Conservation (phyloP, 2,329 filamentous ascomycete species). For the Botrytis paeoniae region DNA sequence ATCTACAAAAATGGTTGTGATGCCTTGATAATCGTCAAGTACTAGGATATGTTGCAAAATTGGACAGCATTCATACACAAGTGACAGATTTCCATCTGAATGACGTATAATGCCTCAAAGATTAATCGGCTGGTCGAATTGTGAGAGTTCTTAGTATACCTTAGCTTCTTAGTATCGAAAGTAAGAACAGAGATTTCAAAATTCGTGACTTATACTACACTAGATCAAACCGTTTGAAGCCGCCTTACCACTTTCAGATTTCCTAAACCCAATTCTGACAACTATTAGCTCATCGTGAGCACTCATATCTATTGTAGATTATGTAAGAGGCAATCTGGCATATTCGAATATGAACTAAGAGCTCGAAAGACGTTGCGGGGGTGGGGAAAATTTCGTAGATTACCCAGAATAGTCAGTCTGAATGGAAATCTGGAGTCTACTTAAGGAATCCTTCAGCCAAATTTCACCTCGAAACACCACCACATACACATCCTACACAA, state of each 20-base stretch:
- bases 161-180: not conserved
- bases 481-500: not conserved
- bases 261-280: not conserved
- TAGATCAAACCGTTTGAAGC: not conserved
- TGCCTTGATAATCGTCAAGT: not conserved
- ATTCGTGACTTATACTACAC: not conserved
- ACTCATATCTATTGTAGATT: not conserved
- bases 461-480: not conserved
- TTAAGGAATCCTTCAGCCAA: not conserved
- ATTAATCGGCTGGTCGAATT: not conserved
- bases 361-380: not conserved
- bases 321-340: not conserved
- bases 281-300: not conserved
- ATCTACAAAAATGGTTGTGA: too few relatives aligned
- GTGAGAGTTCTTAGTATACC: fast-evolving
- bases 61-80: too few relatives aligned
- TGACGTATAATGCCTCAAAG: not conserved
- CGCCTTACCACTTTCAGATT: not conserved
- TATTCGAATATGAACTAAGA: not conserved
- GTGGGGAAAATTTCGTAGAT: not conserved
- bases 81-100: not conserved
- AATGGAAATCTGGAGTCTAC: not conserved
- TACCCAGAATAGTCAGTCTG: not conserved
- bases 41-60: not conserved
- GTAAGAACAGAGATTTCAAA: not conserved